Percentiles rank a stretch among this genome's conserved stretches.
Conservation (phyloP, 2,329 filamentous ascomycete genomes). For the Fusarium phyllophilum region DNA sequence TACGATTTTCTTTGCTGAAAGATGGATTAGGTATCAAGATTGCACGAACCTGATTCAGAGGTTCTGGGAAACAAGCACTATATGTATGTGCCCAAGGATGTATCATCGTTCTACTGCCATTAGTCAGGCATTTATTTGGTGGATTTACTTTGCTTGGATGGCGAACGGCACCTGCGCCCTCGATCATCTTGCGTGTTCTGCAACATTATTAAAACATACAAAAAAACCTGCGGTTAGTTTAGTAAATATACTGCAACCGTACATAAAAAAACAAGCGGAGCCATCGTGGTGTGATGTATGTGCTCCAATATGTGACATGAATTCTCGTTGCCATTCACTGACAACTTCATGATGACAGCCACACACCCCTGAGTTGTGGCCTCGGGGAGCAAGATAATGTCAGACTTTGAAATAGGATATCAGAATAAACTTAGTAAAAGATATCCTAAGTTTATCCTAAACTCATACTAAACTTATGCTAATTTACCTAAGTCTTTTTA, state of each 20-base stretch:
- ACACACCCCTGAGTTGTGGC: constrained; percentile 6
- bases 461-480: neutral
- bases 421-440: neutral
- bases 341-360: constrained; percentile 4
- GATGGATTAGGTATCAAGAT: neutral
- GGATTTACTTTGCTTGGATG: neutral
- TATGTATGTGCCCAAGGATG: neutral
- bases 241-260: neutral
- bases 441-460: neutral
- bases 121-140: neutral
- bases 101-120: neutral
- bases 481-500: neutral
- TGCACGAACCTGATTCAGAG: neutral
- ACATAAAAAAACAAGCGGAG: neutral
- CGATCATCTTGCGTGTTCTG: neutral
- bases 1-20: too few relatives aligned
- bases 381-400: neutral
- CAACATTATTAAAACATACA: neutral
- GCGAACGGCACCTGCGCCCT: constrained; percentile 1
- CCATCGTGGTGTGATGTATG: neutral
- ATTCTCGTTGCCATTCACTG: neutral
- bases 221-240: neutral
- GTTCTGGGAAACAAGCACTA: neutral
- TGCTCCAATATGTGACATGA: too few relatives aligned
- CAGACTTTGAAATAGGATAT: neutral